These are phyloP conservation scores for Chiua virens DNA, from an alignment of 768 basidiomycete species.

Conservation along the genomic window DNA sequence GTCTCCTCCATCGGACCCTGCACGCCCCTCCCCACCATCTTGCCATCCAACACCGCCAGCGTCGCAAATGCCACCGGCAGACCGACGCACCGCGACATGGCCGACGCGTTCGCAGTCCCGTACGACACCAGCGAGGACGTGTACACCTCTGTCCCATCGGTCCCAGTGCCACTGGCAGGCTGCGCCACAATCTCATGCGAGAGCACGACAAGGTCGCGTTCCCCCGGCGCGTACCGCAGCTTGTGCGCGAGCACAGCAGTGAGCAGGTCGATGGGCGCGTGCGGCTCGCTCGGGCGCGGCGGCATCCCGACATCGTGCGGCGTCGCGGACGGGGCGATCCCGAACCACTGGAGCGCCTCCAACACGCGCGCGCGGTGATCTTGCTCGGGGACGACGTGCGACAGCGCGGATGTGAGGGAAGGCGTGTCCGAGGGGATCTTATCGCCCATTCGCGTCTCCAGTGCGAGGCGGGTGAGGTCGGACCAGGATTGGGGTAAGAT, in stretches of 20 bases:
- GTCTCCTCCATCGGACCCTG: constrained; percentile 60
- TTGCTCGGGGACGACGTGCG: constrained; percentile 15
- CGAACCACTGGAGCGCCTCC: constrained; percentile 46
- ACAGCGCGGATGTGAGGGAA: constrained; percentile 37
- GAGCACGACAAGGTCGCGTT: constrained; percentile 86
- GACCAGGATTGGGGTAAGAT: constrained; percentile 29
- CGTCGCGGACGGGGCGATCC: background rate
- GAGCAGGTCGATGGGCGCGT: constrained; percentile 70
- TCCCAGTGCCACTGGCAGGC: background rate
- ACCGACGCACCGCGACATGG: constrained; percentile 92
- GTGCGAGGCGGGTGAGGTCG: constrained; percentile 37
- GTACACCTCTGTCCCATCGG: constrained; percentile 49
- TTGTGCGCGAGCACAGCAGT: constrained; percentile 69
- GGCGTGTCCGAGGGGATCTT: constrained; percentile 28
- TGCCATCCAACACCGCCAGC: constrained; percentile 65
- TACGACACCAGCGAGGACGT: constrained; percentile 67
- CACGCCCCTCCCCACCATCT: constrained; percentile 55
- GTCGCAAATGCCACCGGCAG: constrained; percentile 86
- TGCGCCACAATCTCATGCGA: constrained; percentile 75
- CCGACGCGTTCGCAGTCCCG: constrained; percentile 59
- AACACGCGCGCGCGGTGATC: constrained; percentile 28
- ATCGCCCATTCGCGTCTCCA: constrained; percentile 28
- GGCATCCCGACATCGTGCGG: constrained; percentile 25
- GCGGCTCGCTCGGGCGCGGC: constrained; percentile 41
- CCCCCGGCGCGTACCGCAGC: constrained; percentile 64